Base-by-base conservation (phyloP, 1,139 yeast species). In the Meyerozyma sp. region DNA sequence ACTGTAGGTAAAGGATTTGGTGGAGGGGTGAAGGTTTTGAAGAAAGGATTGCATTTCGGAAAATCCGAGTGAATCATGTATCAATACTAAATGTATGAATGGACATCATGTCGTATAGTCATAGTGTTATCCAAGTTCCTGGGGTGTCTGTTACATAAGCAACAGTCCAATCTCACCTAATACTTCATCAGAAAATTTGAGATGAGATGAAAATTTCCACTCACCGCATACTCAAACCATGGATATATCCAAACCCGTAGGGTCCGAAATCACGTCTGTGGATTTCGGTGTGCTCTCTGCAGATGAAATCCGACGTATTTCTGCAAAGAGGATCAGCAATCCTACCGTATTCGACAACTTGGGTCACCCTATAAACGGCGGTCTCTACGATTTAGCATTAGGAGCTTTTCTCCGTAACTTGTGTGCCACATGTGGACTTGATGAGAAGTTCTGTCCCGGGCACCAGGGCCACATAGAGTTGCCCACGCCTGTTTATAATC, bases 381-480 rank as follows among this genome's bases (percentile, higher is more conserved):
- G 99, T 65, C 74, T 94, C 40, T 94, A 94, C 57, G 99, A 94
- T 66, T 77, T 91, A 51, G 83, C 96, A 20, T 72, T 94, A 41
- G 99, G 99, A 54, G 98, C 98, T 1, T 93, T 90, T 59, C 73
- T 89, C 51, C 77, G 85, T 61, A 88, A 91, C 61, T 73, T 87
- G 44, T 91, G 99, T 78, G 77, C 94, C 26, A 93, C 98, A 2
- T 94, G 99, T 78, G 97, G 98, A 25, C 73, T 93, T 50, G 96
- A 90, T 62, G 98, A 93, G 55, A 82, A 87, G 59, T 84, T 81
- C 58, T 94, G 99, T 69, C 97, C 98, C 3, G 99, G 99, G 32
- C 99, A 94, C 65, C 90, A 89, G 68, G 99, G 99, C 47, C 98
- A 94, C 65, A 90, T 94, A 48, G 97, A 93, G 62, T 77, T 94